These are phyloP conservation scores for Ascochyta rabiei DNA, from an alignment of 2,329 filamentous ascomycete genomes.

Conservation along the genomic window DNA sequence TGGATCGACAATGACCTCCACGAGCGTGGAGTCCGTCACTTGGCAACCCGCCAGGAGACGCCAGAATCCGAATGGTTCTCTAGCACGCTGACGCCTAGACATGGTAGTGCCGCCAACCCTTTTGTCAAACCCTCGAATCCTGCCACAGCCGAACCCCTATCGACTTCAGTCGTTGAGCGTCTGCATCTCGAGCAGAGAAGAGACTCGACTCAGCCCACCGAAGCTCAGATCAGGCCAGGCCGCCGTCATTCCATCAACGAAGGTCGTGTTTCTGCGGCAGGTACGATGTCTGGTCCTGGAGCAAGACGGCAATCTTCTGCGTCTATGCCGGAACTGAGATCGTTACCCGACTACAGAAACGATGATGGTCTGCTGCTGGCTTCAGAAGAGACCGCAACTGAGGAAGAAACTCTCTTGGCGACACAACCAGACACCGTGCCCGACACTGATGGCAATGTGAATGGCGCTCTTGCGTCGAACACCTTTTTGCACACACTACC, in stretches of 20 bases:
- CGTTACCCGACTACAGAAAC: not conserved
- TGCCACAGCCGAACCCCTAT: not conserved
- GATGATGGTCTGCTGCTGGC: not conserved
- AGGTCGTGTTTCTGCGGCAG: not conserved
- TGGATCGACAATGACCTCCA: slow-evolving; percentile 1
- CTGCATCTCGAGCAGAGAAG: not conserved
- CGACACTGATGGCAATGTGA: not conserved
- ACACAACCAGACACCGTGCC: not conserved
- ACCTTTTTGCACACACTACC: not conserved
- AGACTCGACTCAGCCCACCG: not conserved
- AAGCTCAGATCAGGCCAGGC: not conserved
- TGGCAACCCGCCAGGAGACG: not conserved
- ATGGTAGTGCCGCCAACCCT: not conserved
- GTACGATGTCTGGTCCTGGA: not conserved
- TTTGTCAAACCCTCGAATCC: not conserved
- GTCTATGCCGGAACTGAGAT: not conserved
- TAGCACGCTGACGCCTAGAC: too few species aligned
- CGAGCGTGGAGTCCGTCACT: slow-evolving; percentile 2
- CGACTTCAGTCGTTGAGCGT: not conserved
- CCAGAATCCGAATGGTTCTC: too few species aligned
- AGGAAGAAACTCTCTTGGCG: not conserved
- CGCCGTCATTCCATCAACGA: not conserved
- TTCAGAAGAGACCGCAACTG: not conserved
- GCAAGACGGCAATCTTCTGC: not conserved
- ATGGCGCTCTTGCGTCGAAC: not conserved